These are phyloP conservation scores for Aegilops longissima DNA, from an alignment of 176 grass and related monocot species.

Conservation along the genomic window DNA sequence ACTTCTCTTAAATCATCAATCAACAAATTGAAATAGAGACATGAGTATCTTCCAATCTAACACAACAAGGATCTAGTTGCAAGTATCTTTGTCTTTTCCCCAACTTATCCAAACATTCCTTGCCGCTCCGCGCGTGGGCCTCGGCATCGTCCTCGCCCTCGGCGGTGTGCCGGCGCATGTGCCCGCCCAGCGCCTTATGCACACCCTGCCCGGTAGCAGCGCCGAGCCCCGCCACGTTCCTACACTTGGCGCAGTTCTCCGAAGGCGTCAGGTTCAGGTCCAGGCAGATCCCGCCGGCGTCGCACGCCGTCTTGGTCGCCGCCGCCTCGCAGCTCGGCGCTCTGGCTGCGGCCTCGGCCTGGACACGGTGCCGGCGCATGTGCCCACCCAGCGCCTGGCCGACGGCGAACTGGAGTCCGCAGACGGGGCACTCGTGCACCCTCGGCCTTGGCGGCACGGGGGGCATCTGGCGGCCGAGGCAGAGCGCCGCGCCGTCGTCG, in stretches of 20 bases:
- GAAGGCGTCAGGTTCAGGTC: constrained; percentile 82
- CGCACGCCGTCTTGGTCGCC: constrained; percentile 13
- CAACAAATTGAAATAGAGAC: background rate
- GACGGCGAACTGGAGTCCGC: constrained; percentile 76
- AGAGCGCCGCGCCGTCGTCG: constrained; percentile 18
- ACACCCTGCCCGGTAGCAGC: constrained; percentile 3
- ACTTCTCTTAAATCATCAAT: too few species aligned
- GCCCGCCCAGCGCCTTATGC: constrained; percentile 60
- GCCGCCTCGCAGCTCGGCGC: too few species aligned
- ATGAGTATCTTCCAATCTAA: background rate
- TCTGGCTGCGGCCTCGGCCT: constrained; percentile 14
- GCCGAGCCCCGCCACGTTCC: constrained; percentile 28
- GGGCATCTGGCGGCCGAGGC: constrained; percentile 13
- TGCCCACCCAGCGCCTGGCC: constrained; percentile 88
- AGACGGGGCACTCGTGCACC: constrained; percentile 80
- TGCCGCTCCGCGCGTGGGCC: background rate
- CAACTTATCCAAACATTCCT: background rate
- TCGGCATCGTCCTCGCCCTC: background rate
- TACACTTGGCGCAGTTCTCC: constrained; percentile 64
- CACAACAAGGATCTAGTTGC: background rate
- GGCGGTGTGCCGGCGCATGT: constrained; percentile 62
- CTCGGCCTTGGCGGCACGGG: constrained; percentile 19
- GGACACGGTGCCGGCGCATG: constrained; percentile 76
- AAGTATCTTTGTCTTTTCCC: background rate
- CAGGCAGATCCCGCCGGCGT: constrained; percentile 46